Base-by-base conservation (phyloP, 768 basidiomycete species). In the Ephemerocybe angulata region DNA sequence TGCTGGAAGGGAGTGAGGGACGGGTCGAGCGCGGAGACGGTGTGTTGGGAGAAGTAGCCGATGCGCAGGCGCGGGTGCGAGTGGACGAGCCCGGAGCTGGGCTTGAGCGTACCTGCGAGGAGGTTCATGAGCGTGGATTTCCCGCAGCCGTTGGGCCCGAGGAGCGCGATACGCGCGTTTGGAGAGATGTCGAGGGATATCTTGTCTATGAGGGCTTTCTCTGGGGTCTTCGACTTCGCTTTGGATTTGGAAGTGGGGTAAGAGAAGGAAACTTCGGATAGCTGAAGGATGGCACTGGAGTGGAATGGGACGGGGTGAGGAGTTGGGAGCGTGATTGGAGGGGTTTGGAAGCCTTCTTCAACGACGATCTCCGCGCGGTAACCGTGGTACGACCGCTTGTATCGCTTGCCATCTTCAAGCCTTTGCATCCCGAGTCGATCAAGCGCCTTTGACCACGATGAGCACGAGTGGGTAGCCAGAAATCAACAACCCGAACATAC, bases 41-140 rank as follows among this genome's bases (percentile, higher is more conserved):
- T 75, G 62, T 85, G 81, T 60, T 88, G 85, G 0, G 76, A 77
- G 61, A 82, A 88, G 67, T 83, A 84, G 1, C 81, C 83, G 33
- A 87, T 78, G 19, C 72, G 72, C 28, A 80, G 70, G 4, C 74
- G 69, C 4, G 84, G 77, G 65, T 87, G 86, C 28, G 73, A 72
- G 28, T 68, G 72, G 10, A 85, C 74, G 27, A 66, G 76, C 8
- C 86, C 86, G 3, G 61, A 63, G 6, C 68, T 71, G 0, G 82
- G 78, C 24, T 66, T 62, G 21, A 81, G 65, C 27, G 61, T 67
- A 56, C 74, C 75, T 15, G 75, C 70, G 37, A 78, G 65, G 22
- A 78, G 56, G 52, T 77, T 77, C 60, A 81, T 81, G 8, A 86
- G 60, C 1, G 84, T 84, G 7, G 80, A 78, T 63, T 85, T 86